Base-by-base conservation (phyloP, 2,329 filamentous ascomycete genomes). In the Fusarium oligoseptatum region DNA sequence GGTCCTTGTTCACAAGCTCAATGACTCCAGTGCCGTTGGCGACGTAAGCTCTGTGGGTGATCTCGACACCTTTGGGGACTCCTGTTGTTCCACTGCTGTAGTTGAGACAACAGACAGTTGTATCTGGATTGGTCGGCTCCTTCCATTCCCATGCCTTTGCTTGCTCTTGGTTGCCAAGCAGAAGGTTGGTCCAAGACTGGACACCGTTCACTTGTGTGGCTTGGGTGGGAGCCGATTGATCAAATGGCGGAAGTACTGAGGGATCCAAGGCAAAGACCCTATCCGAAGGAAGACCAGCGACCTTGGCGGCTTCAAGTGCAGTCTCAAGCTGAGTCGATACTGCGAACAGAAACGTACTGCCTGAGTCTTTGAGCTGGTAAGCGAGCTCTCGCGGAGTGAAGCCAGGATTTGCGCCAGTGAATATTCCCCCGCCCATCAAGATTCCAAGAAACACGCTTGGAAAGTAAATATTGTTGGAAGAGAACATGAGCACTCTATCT, bases 61-160 rank as follows among this genome's bases (percentile, higher is more conserved):
- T 93, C 82, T 93, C 91, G 10, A 97, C 94, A 9, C 94, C 94
- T 80, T 97, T 97, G 3, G 94, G 93, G 2, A 94, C 87, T 2
- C 94, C 94, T 0, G 94, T 97, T 9, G 93, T 95, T 6, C 94
- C 90, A 24, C 89, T 92, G 72, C 90, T 93, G 82, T 96, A 97
- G 82, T 97, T 96, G 70, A 97, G 87, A 27, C 91, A 92, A 73
- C 92, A 89, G 1, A 89, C 89, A 4, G 87, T 86, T n/a, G 83
- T 81, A 65, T 86, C 85, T 1, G 89, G 82, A 22, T 87, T 84
- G 0, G 82, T 80, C 0, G 85, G 86, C 64, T 91, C 86, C 6
- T 88, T 81, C 94, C 94, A 96, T 60, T 84, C 82, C 81, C 92
- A 95, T 0, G 55, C 57, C 6, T 78, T 79, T 1, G 84, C 82